Evolutionary conservation across 2,329 filamentous ascomycete species (phyloP).

Genomic region (Apiospora kogelbergensis): DNA sequence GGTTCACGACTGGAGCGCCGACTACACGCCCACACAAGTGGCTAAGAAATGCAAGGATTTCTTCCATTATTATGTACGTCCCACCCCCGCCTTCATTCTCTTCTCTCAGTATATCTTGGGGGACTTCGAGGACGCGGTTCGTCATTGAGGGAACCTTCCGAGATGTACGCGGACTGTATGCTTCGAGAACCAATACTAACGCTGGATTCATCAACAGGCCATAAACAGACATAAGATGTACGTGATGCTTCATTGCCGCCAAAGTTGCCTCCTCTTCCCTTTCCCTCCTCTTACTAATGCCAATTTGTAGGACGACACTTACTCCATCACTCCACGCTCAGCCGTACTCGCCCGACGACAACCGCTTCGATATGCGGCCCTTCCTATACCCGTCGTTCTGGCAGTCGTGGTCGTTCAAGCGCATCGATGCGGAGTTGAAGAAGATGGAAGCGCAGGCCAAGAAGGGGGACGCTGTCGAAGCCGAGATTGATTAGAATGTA

Average conservation of each 20-base stretch:
- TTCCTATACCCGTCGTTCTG: conserved; percentile 38
- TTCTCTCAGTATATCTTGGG: no score
- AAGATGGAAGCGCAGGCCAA: conserved; percentile 27
- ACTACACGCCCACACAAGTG: conserved; percentile 12
- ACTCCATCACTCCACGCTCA: conserved; percentile 54
- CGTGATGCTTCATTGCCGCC: no score
- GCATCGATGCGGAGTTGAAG: conserved; percentile 37
- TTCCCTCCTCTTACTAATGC: no score
- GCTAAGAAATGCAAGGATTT: conserved; percentile 33
- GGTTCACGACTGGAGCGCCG: conserved; percentile 43
- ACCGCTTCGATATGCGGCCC: conserved; percentile 40
- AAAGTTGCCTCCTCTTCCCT: no score
- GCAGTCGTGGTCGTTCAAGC: conserved; percentile 37
- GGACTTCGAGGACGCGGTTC: no score
- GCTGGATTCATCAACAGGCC: no score
- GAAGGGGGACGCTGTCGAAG: background rate
- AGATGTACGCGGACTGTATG: no score
- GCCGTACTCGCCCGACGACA: conserved; percentile 36
- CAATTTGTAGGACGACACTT: no score
- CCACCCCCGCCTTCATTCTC: no score
- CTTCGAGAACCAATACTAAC: background rate
- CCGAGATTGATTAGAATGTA: background rate
- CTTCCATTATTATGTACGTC: conserved; percentile 28
- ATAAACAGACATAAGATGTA: conserved; percentile 69
- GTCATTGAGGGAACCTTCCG: no score